Percentiles rank a stretch among this genome's conserved stretches.
Conservation (phyloP, 306 rosid species). For the Fagus sylvatica region DNA sequence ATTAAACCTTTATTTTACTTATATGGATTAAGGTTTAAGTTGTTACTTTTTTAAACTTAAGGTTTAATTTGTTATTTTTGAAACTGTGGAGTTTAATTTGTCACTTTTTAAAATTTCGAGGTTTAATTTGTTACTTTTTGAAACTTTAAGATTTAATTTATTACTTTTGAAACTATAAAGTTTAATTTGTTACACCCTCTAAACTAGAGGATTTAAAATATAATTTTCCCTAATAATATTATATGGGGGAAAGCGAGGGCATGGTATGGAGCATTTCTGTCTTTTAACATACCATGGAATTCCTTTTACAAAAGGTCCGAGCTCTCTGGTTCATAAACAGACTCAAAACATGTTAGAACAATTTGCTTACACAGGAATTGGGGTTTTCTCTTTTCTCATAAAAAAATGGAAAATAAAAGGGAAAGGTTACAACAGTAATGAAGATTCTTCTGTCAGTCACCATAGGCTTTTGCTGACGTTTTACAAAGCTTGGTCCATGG, state of each 20-base stretch:
- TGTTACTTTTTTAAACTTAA: too few species aligned
- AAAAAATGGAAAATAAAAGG: constrained; percentile 30
- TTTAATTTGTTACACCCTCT: too few species aligned
- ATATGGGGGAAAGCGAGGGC: constrained; percentile 3
- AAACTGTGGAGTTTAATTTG: too few species aligned
- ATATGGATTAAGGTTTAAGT: too few species aligned
- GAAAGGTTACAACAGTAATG: constrained; percentile 49
- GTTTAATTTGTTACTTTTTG: too few species aligned
- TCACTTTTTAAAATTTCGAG: too few species aligned
- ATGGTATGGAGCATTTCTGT: constrained; percentile 65
- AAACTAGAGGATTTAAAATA: too few species aligned
- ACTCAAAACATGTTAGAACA: constrained; percentile 49
- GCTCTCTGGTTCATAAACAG: constrained; percentile 52
- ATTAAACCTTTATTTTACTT: too few species aligned
- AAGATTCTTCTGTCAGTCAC: constrained; percentile 57
- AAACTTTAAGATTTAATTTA: too few species aligned
- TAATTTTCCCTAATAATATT: not conserved
- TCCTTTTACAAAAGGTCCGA: constrained; percentile 48
- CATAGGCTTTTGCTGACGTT: constrained; percentile 56
- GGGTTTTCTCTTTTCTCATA: constrained; percentile 38
- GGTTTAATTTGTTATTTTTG: too few species aligned
- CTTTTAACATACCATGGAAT: constrained; percentile 34
- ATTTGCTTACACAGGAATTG: constrained; percentile 56
- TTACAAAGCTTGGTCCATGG: constrained; percentile 55
- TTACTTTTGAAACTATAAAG: too few species aligned